phyloP scores from a whole-genome alignment of 2,329 filamentous ascomycete genomes.

The Cytospora mali region DNA sequence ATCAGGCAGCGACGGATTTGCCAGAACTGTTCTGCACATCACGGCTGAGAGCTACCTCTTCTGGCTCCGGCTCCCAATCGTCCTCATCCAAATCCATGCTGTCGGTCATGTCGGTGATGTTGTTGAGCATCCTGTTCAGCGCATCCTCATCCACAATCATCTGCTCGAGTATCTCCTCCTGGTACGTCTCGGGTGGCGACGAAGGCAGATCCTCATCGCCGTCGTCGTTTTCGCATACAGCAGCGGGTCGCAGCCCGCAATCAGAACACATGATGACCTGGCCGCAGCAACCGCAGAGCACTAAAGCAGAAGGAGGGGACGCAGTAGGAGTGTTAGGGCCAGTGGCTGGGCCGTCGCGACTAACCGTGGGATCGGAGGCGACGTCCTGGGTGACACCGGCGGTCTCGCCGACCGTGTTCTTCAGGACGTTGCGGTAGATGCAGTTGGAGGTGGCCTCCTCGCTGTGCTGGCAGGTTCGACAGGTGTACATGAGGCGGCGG shows the following conservation, averaged over 20 bases:
- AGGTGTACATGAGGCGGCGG: constrained; percentile 89
- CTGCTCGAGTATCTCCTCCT: constrained; percentile 21
- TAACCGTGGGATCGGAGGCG: constrained; percentile 96
- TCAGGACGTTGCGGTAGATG: constrained; percentile 93
- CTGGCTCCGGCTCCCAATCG: constrained; percentile 28
- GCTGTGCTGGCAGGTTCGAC: constrained; percentile 91
- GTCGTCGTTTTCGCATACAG: constrained; percentile 26
- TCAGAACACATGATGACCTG: constrained; percentile 45
- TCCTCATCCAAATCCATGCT: constrained; percentile 27
- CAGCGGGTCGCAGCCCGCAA: constrained; percentile 38
- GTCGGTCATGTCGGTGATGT: constrained; percentile 23
- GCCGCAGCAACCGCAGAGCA: constrained; percentile 52
- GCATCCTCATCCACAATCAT: constrained; percentile 31
- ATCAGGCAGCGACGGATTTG: constrained; percentile 11
- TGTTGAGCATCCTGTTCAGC: constrained; percentile 34
- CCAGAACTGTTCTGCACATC: background rate
- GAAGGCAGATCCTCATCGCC: constrained; percentile 23
- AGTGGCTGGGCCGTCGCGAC: constrained; percentile 50
- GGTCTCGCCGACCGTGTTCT: constrained; percentile 89
- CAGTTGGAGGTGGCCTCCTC: constrained; percentile 86
- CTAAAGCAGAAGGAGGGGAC: constrained; percentile 30
- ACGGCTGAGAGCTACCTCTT: background rate
- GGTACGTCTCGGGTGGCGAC: constrained; percentile 23
- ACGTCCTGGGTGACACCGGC: constrained; percentile 98
- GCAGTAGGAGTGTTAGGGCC: constrained; percentile 10